Conservation (phyloP, 805 yeast genomes). For the Starmerella sp. region DNA sequence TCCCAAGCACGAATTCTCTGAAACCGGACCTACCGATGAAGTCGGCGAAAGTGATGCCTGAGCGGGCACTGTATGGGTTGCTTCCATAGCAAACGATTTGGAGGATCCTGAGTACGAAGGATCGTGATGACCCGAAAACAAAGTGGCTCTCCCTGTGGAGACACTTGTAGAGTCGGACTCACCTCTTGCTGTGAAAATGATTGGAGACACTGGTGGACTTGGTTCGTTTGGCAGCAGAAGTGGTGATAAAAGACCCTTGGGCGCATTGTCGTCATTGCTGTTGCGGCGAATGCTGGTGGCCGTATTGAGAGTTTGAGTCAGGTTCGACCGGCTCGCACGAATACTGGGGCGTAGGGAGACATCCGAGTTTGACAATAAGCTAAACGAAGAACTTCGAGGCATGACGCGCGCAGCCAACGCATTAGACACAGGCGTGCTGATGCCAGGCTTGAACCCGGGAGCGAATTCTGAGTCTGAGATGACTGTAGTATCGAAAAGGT, state of each 20-base stretch:
- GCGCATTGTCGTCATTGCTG: neutral
- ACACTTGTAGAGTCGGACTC: neutral
- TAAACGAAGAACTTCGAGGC: neutral
- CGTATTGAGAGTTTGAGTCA: too few relatives aligned
- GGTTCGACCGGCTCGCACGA: neutral
- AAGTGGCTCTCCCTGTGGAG: neutral
- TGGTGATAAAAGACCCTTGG: neutral
- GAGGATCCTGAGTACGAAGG: neutral
- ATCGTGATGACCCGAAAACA: neutral
- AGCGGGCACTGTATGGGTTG: neutral
- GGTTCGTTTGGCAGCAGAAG: neutral
- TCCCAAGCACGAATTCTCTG: neutral
- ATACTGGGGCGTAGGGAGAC: neutral
- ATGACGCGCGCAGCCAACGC: neutral
- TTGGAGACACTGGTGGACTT: neutral
- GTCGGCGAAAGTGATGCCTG: neutral
- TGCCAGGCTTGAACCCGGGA: neutral
- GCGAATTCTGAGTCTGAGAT: neutral
- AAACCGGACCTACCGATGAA: neutral
- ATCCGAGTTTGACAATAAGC: neutral
- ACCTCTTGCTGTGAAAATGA: too few relatives aligned
- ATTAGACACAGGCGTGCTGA: neutral
- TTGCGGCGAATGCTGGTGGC: neutral
- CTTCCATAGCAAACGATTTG: neutral
- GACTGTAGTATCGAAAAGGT: neutral